phyloP scores from a whole-genome alignment of 805 yeast genomes.

The Saccharomycodes ludwigii region DNA sequence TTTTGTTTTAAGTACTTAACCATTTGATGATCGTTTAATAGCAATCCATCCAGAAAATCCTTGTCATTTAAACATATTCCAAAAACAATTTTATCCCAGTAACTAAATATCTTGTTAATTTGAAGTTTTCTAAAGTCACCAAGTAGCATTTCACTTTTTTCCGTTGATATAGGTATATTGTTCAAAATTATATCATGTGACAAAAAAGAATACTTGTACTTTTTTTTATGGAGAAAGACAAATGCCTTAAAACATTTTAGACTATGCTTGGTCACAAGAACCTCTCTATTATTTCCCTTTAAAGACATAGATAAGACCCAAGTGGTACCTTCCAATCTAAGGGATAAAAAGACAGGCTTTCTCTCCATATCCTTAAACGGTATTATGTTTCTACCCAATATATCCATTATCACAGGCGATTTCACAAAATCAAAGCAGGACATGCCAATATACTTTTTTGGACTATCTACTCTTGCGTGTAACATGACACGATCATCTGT shows the following conservation, averaged over 20 bases:
- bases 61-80: not conserved
- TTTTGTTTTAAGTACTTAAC: too few relatives aligned
- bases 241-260: constrained; percentile 13
- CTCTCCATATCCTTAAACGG: constrained; percentile 8
- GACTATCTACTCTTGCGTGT: constrained; percentile 9
- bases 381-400: constrained; percentile 9
- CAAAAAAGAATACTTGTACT: constrained; percentile 13
- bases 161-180: constrained; percentile 1
- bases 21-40: too few relatives aligned
- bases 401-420: constrained; percentile 14
- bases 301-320: constrained; percentile 12
- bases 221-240: constrained; percentile 9
- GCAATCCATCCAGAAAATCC: not conserved
- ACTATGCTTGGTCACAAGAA: constrained; percentile 8
- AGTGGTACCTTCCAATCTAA: constrained; percentile 13
- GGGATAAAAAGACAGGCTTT: constrained; percentile 10
- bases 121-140: not conserved
- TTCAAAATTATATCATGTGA: constrained; percentile 12
- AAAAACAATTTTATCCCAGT: not conserved
- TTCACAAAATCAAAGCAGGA: constrained; percentile 37
- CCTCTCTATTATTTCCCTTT: not conserved
- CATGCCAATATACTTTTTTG: constrained; percentile 21
- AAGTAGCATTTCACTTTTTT: not conserved
- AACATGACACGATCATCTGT: constrained; percentile 37
- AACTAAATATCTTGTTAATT: not conserved